Percentiles rank a stretch among this genome's conserved stretches.
Conservation (phyloP, 257 asterid genomes). For the Gynochthodes officinalis region DNA sequence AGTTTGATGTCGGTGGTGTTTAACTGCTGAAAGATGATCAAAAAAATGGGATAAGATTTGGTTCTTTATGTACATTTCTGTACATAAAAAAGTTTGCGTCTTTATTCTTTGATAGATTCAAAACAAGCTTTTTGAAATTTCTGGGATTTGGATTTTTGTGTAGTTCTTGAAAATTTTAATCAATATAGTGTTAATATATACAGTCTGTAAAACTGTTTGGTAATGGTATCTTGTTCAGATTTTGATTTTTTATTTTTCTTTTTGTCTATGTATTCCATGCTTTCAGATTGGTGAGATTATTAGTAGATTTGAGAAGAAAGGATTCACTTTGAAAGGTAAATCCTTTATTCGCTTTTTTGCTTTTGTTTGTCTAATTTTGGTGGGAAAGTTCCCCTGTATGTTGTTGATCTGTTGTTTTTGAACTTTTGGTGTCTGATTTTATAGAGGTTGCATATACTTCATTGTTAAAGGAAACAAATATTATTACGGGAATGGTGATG, state of each 20-base stretch:
- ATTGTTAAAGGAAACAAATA: neutral
- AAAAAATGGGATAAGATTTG: neutral
- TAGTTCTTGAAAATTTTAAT: neutral
- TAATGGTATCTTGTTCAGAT: neutral
- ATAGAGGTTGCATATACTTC: neutral
- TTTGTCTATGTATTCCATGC: conserved; percentile 5
- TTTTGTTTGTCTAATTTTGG: neutral
- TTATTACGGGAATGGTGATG: neutral
- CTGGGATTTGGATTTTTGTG: neutral
- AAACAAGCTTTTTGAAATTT: neutral
- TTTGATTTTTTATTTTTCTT: neutral
- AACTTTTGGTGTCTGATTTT: neutral
- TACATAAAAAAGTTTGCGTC: neutral
- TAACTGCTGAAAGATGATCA: neutral
- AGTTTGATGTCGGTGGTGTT: neutral
- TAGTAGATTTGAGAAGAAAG: conserved; percentile 89
- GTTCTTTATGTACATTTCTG: neutral
- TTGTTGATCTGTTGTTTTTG: neutral
- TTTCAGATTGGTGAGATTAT: conserved; percentile 95
- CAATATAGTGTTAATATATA: neutral
- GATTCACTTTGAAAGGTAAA: conserved; percentile 87
- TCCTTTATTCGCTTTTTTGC: neutral
- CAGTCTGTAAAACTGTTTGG: neutral
- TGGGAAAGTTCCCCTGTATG: neutral
- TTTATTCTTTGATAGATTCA: neutral